A percentile compares a stretch with the other conserved stretches of the same genome.
Evolutionary conservation across 1,284 basidiomycete genomes (phyloP).

Genomic region (Ceratorhiza oryzae-sativae): DNA sequence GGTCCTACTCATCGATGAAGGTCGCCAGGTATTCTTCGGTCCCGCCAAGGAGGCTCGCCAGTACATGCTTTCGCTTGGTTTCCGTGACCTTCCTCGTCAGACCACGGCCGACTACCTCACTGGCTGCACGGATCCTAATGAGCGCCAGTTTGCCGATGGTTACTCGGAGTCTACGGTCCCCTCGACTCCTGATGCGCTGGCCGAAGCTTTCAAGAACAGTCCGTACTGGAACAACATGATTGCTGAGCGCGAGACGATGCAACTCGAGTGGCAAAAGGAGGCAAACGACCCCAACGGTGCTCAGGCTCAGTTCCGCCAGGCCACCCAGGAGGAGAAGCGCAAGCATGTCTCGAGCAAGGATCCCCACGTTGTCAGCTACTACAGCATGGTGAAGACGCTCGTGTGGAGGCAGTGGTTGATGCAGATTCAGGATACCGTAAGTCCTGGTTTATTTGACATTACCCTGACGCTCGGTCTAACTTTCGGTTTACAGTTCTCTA

Average conservation of each 20-base stretch:
- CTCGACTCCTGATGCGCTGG: constrained; percentile 74
- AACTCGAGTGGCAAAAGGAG: constrained; percentile 68
- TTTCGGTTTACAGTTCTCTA: constrained; percentile 59
- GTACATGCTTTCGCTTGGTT: constrained; percentile 62
- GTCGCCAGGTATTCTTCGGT: constrained; percentile 62
- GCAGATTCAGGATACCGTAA: constrained; percentile 70
- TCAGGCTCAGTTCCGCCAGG: constrained; percentile 78
- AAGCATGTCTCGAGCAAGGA: constrained; percentile 82
- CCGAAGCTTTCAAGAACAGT: constrained; percentile 69
- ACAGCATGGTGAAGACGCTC: constrained; percentile 75
- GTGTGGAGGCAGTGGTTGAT: constrained; percentile 78
- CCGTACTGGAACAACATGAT: constrained; percentile 58
- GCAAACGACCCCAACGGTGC: constrained; percentile 66
- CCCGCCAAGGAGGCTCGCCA: constrained; percentile 56
- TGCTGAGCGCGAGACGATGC: constrained; percentile 52
- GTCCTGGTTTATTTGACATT: neutral
- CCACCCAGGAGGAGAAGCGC: constrained; percentile 82
- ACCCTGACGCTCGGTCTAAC: neutral
- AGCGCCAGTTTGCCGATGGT: constrained; percentile 75
- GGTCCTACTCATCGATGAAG: constrained; percentile 59
- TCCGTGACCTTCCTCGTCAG: constrained; percentile 51
- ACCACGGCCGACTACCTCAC: constrained; percentile 59
- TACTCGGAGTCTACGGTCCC: constrained; percentile 71
- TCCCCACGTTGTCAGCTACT: constrained; percentile 85
- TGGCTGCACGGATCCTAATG: constrained; percentile 54